These are phyloP conservation scores for Candolleomyces efflorescens DNA, from an alignment of 768 basidiomycete genomes.

Conservation along the genomic window DNA sequence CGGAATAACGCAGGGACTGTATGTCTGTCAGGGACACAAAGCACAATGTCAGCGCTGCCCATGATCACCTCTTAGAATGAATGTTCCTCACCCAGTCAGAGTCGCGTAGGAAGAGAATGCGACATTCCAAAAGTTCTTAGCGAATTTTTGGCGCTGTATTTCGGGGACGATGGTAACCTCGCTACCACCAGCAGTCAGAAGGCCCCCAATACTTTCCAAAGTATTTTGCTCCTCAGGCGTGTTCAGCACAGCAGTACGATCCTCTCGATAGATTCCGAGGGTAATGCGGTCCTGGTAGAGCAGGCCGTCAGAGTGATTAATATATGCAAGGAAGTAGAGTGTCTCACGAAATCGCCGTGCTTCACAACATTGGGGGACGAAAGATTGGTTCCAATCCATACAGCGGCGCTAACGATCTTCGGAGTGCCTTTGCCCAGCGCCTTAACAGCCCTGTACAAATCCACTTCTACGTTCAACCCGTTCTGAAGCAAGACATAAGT, in stretches of 20 bases:
- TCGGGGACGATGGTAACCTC: conserved; percentile 45
- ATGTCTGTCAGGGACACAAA: conserved; percentile 22
- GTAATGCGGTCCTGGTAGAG: conserved; percentile 42
- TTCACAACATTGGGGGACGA: conserved; percentile 42
- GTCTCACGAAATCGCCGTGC: conserved; percentile 49
- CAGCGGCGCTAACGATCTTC: conserved; percentile 48
- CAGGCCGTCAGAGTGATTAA: neutral
- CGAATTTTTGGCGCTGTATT: conserved; percentile 58
- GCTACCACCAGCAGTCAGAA: conserved; percentile 47
- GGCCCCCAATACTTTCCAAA: conserved; percentile 39
- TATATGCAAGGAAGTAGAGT: neutral
- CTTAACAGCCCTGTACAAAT: conserved; percentile 52
- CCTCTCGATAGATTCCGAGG: conserved; percentile 52
- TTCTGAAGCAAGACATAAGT: conserved; percentile 67
- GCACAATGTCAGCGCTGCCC: conserved; percentile 1
- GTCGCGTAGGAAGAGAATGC: conserved; percentile 50
- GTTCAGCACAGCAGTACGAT: conserved; percentile 35
- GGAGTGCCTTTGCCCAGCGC: conserved; percentile 39
- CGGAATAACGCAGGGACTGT: conserved; percentile 51
- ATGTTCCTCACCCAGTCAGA: conserved; percentile 38
- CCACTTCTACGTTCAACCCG: conserved; percentile 65
- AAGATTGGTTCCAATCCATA: conserved; percentile 53
- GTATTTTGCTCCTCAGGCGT: conserved; percentile 36
- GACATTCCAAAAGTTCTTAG: conserved; percentile 65
- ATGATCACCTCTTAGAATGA: neutral